These are phyloP conservation scores for Diphasiastrum complanatum DNA, from an alignment of 83 land plant genomes.

Conservation along the genomic window DNA sequence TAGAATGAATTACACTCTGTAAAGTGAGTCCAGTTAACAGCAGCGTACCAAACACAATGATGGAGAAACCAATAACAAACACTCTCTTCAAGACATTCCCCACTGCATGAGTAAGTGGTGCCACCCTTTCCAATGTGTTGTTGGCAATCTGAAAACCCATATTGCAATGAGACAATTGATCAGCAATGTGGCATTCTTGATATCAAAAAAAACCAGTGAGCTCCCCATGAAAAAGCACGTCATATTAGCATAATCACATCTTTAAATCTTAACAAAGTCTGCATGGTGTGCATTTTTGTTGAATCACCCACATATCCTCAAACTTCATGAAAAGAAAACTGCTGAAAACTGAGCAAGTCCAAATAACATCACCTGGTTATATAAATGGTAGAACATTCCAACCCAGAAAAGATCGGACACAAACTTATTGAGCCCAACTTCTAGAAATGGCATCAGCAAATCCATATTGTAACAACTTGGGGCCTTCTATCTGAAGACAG, in stretches of 20 bases:
- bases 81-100: slow-evolving; percentile 12
- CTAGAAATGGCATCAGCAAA: slow-evolving; percentile 78
- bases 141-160: slow-evolving; percentile 15
- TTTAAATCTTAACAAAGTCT: too few species aligned
- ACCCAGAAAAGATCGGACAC: slow-evolving; percentile 96
- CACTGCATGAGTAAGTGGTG: slow-evolving; percentile 10
- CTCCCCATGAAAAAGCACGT: too few species aligned
- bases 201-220: too few species aligned
- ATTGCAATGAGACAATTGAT: not conserved
- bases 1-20: too few species aligned
- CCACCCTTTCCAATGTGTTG: slow-evolving; percentile 14
- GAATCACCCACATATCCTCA: too few species aligned
- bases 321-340: too few species aligned
- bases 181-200: not conserved
- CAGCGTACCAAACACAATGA: slow-evolving; percentile 7
- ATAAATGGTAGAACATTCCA: slow-evolving; percentile 97
- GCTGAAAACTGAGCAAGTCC: too few species aligned
- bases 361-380: slow-evolving; percentile 99
- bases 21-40: not conserved
- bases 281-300: not conserved
- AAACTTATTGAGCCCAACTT: slow-evolving; percentile 75
- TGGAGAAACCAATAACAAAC: slow-evolving; percentile 14
- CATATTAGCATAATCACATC: too few species aligned
- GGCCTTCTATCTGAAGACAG: slow-evolving; percentile 79
- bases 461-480: slow-evolving; percentile 66